Base-by-base conservation (phyloP, 805 yeast genomes). In the Phaffomyces thermotolerans region DNA sequence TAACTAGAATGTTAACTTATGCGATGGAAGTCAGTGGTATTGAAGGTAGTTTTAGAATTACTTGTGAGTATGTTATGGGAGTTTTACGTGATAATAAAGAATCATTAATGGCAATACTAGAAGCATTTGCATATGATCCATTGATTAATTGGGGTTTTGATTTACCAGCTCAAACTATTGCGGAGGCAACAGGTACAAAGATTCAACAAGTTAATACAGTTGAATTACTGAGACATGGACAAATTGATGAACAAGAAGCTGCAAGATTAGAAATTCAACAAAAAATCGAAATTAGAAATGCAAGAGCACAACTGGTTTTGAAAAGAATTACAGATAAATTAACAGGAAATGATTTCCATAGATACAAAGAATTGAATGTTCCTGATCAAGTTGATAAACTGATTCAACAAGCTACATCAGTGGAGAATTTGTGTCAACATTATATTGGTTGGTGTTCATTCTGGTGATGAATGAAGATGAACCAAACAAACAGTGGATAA, bases 11-110 rank as follows among this genome's bases (percentile, higher is more conserved):
- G 99, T 72, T 95, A 51, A 89, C 95, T 20, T 89, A 89, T 62
- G 99, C 98, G 0, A 91, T 93, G 97, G 99, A 95, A 62, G 98
- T 93, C 3, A 85, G 96, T 65, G 99, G 99, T 8, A 89, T 93
- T 49, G 98, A 93, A 64, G 99, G 99, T 4, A 86, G 95, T 31
- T 93, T 87, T 74, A 75, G 98, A 55, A 90, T 93, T 34, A 90
- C 98, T 0, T 86, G 97, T 64, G 98, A 93, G 59, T 90, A 91
- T 63, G 99, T 93, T 4, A 91, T 95, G 97, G 74, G 95, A 49
- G 95, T 95, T 2, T 68, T 93, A 42, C 73, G 99, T 51, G 95
- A 84, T 51, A 93, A 93, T 64, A 87, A 88, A 52, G 99, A 95
- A 63, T 93, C 98, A 0, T 73, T 93, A 60, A 86, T 95, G 95